These are phyloP conservation scores for Trichosporon sp. DNA, from an alignment of 1,284 basidiomycete species.

Conservation along the genomic window DNA sequence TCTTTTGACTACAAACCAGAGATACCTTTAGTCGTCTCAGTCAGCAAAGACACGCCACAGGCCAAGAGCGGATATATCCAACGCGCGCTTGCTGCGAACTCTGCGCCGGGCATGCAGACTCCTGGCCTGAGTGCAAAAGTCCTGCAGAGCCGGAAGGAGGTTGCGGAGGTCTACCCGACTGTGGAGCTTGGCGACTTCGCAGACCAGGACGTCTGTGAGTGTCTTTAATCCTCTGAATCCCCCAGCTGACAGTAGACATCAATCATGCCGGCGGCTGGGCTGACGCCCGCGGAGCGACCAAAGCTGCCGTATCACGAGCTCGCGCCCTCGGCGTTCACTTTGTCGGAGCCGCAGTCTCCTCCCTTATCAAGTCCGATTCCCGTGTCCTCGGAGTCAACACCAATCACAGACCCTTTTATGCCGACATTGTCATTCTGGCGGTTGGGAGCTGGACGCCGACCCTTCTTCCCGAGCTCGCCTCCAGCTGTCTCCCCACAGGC, in stretches of 20 bases:
- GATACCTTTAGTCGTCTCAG: conserved; percentile 12
- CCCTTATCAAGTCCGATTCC: conserved; percentile 14
- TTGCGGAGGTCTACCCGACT: conserved; percentile 15
- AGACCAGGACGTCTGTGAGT: conserved; percentile 49
- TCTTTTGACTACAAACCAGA: too few species aligned
- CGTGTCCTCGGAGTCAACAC: conserved; percentile 58
- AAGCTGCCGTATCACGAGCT: conserved; percentile 27
- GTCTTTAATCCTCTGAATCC: background rate
- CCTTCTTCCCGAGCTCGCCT: conserved; percentile 15
- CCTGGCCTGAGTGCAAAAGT: conserved; percentile 11
- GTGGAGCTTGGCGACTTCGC: conserved; percentile 15
- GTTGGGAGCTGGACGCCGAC: conserved; percentile 38
- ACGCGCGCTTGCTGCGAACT: conserved; percentile 13
- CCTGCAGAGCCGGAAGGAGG: conserved; percentile 9
- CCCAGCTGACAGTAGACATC: conserved; percentile 45
- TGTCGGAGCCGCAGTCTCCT: conserved; percentile 5
- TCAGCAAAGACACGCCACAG: background rate
- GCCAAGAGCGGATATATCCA: conserved; percentile 9
- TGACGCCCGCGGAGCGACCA: conserved; percentile 61
- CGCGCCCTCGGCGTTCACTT: conserved; percentile 16
- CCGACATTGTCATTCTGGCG: conserved; percentile 32
- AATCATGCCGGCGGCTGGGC: conserved; percentile 78
- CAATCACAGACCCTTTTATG: conserved; percentile 44
- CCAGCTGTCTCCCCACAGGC: conserved; percentile 35
- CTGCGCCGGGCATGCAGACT: conserved; percentile 17